phyloP scores from a whole-genome alignment of 306 rosid genomes.

The Medicago ruthenica region DNA sequence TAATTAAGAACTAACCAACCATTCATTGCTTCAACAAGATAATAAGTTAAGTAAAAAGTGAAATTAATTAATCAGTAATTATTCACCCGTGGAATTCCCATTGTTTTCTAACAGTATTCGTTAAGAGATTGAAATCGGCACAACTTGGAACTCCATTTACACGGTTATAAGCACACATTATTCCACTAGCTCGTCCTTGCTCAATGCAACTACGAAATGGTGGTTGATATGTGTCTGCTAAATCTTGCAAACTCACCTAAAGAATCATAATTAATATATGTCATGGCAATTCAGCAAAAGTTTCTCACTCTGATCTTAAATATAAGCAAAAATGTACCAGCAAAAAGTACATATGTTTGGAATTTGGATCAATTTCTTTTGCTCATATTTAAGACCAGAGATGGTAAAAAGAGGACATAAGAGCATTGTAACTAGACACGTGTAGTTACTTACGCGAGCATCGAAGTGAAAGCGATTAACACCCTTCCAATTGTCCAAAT shows the following conservation, averaged over 20 bases:
- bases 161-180: slow-evolving; percentile 92
- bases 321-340: too few relatives aligned
- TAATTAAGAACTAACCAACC: neutral
- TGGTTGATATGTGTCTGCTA: slow-evolving; percentile 90
- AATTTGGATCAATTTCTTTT: too few relatives aligned
- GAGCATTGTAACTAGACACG: neutral
- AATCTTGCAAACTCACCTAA: slow-evolving; percentile 81
- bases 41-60: neutral
- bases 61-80: neutral
- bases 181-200: slow-evolving; percentile 79
- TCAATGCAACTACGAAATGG: slow-evolving; percentile 80
- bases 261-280: neutral
- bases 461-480: slow-evolving; percentile 71
- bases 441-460: slow-evolving; percentile 58
- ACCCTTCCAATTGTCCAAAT: slow-evolving; percentile 85
- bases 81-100: slow-evolving; percentile 87
- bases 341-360: too few relatives aligned
- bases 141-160: slow-evolving; percentile 93
- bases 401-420: too few relatives aligned
- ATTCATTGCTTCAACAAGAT: neutral
- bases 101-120: slow-evolving; percentile 60
- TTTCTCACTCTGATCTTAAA: too few relatives aligned
- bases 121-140: slow-evolving; percentile 72
- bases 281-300: neutral
- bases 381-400: too few relatives aligned